Conservation (phyloP, 805 yeast genomes). For the Candida germanica region DNA sequence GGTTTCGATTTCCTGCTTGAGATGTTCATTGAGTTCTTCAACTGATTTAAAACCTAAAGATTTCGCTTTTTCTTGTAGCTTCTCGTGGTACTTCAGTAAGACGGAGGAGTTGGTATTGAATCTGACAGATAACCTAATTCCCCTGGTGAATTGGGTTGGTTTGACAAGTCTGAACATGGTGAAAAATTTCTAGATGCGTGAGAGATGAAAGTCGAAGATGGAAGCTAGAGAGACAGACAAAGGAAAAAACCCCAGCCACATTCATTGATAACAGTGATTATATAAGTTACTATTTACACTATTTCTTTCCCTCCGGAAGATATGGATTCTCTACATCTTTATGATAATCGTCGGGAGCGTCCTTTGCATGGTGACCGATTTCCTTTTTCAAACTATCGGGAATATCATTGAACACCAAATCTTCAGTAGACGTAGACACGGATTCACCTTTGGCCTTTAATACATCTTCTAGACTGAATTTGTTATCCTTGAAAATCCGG, state of each 20-base stretch:
- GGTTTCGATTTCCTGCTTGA: conserved; percentile 58
- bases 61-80: conserved; percentile 35
- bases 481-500: conserved; percentile 73
- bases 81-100: conserved; percentile 25
- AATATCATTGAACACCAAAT: conserved; percentile 65
- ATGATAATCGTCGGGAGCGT: conserved; percentile 51
- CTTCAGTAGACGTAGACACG: conserved; percentile 61
- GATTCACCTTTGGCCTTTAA: conserved; percentile 73
- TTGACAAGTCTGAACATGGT: too few relatives aligned
- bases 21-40: conserved; percentile 58
- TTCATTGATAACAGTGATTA: not conserved
- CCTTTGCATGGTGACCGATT: conserved; percentile 67
- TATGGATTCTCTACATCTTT: conserved; percentile 3
- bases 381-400: conserved; percentile 50
- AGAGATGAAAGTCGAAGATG: too few relatives aligned
- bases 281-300: not conserved
- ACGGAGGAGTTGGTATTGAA: conserved; percentile 6
- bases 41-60: conserved; percentile 38
- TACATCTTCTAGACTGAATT: conserved; percentile 77
- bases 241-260: too few relatives aligned
- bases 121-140: too few relatives aligned
- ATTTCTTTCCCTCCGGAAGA: conserved; percentile 10
- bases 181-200: too few relatives aligned
- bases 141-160: too few relatives aligned
- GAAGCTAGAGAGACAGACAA: too few relatives aligned